phyloP scores from a whole-genome alignment of 805 yeast species.

The Barnettozyma californica region DNA sequence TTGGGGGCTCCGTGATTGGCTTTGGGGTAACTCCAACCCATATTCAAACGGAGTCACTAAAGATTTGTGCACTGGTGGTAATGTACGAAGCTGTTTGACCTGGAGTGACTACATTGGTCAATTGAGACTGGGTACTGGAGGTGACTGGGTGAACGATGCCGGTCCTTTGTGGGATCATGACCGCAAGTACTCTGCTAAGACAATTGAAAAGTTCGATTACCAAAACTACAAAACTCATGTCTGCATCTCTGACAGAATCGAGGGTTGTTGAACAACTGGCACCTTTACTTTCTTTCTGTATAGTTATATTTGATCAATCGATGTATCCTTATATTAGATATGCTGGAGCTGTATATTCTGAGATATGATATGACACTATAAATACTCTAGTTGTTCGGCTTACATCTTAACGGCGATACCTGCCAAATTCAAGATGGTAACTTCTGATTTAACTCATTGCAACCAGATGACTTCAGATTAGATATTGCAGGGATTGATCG shows the following conservation, averaged over 20 bases:
- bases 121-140: not conserved
- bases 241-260: slow-evolving; percentile 1
- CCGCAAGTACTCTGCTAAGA: not conserved
- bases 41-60: slow-evolving; percentile 15
- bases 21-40: not conserved
- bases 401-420: too few relatives aligned
- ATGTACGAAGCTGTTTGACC: not conserved
- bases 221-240: not conserved
- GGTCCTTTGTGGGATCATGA: not conserved
- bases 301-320: not conserved
- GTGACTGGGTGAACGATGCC: slow-evolving; percentile 1
- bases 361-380: too few relatives aligned
- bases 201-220: not conserved
- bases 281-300: not conserved
- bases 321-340: not conserved
- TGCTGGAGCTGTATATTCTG: not conserved
- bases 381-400: too few relatives aligned
- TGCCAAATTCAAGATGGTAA: too few relatives aligned
- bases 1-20: not conserved
- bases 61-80: slow-evolving; percentile 1
- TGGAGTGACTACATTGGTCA: not conserved
- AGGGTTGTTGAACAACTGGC: not conserved
- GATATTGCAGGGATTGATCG: too few relatives aligned
- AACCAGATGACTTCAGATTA: too few relatives aligned
- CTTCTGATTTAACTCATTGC: too few relatives aligned